Conservation (phyloP, 2,329 filamentous ascomycete genomes). For the Venturia pyrina region DNA sequence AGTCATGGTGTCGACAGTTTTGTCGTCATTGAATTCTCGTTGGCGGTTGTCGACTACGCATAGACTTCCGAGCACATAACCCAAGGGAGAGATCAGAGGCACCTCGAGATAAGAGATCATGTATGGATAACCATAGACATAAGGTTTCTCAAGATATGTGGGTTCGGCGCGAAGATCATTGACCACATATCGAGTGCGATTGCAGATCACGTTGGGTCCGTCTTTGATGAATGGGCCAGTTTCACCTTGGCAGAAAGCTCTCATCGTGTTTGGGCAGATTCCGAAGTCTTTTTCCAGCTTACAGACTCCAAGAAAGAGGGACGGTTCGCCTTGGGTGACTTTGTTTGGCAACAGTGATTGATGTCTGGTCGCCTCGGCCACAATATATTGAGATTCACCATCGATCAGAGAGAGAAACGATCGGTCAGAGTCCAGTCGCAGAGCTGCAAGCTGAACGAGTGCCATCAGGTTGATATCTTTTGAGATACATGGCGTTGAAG, state of each 20-base stretch:
- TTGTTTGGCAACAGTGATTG: not conserved
- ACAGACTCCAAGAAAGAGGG: slow-evolving; percentile 7
- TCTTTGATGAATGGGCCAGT: not conserved
- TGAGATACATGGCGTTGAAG: not conserved
- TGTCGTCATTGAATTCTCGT: slow-evolving; percentile 15
- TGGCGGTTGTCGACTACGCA: slow-evolving; percentile 24
- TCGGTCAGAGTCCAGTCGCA: slow-evolving; percentile 25
- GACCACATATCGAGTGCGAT: slow-evolving; percentile 3
- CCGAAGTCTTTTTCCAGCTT: not conserved
- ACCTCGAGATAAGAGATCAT: slow-evolving; percentile 25
- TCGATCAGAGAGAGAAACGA: slow-evolving; percentile 37
- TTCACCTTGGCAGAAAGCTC: slow-evolving; percentile 2
- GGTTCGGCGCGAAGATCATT: slow-evolving; percentile 20
- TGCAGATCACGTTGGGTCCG: slow-evolving; percentile 1
- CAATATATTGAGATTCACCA: slow-evolving; percentile 36
- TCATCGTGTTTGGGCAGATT: slow-evolving; percentile 8
- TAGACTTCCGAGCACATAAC: slow-evolving; percentile 24
- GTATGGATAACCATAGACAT: slow-evolving; percentile 22
- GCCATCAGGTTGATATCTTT: slow-evolving; percentile 19
- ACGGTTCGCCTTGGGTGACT: not conserved
- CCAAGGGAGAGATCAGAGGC: slow-evolving; percentile 22
- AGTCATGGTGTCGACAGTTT: slow-evolving; percentile 14
- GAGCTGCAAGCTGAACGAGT: slow-evolving; percentile 26
- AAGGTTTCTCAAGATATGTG: slow-evolving; percentile 20
- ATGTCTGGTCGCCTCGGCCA: slow-evolving; percentile 38